Conservation (phyloP, 768 basidiomycete species). For the Neoboletus magnificus region DNA sequence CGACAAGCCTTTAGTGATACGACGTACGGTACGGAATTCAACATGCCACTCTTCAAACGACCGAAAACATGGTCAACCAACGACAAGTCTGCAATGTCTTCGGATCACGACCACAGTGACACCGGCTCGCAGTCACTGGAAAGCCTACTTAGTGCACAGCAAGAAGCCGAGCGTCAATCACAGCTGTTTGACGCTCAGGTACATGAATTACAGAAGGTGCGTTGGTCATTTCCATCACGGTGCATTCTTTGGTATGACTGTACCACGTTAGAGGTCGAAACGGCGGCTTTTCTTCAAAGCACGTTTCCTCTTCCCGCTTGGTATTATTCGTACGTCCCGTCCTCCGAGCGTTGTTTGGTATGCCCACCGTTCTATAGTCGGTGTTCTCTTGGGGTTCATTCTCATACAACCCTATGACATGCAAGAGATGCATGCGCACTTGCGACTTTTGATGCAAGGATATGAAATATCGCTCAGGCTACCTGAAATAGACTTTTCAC, state of each 20-base stretch:
- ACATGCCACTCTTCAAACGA: slow-evolving; percentile 36
- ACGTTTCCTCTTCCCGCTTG: slow-evolving; percentile 69
- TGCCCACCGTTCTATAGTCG: slow-evolving; percentile 43
- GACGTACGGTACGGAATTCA: neutral
- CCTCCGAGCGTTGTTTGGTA: neutral
- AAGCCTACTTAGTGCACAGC: slow-evolving; percentile 13
- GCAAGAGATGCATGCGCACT: slow-evolving; percentile 63
- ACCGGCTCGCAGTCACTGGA: neutral
- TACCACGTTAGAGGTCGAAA: slow-evolving; percentile 11
- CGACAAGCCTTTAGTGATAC: neutral
- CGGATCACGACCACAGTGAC: slow-evolving; percentile 10
- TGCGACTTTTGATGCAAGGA: slow-evolving; percentile 63
- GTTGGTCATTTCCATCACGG: neutral
- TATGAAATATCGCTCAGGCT: slow-evolving; percentile 66
- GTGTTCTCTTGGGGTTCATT: slow-evolving; percentile 58
- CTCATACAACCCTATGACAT: slow-evolving; percentile 67
- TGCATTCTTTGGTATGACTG: neutral
- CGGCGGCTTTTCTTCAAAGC: slow-evolving; percentile 25
- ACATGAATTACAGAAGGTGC: slow-evolving; percentile 24
- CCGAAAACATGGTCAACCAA: slow-evolving; percentile 27
- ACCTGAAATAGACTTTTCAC: slow-evolving; percentile 63
- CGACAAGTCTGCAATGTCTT: slow-evolving; percentile 13
- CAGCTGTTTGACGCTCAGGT: slow-evolving; percentile 25
- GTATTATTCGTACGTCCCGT: slow-evolving; percentile 51
- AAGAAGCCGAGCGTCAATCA: slow-evolving; percentile 23